Evolutionary conservation across 345 rosid genomes (phyloP), one percentile per base, ranked within the genome.

Genomic region (Triadica sebifera): DNA sequence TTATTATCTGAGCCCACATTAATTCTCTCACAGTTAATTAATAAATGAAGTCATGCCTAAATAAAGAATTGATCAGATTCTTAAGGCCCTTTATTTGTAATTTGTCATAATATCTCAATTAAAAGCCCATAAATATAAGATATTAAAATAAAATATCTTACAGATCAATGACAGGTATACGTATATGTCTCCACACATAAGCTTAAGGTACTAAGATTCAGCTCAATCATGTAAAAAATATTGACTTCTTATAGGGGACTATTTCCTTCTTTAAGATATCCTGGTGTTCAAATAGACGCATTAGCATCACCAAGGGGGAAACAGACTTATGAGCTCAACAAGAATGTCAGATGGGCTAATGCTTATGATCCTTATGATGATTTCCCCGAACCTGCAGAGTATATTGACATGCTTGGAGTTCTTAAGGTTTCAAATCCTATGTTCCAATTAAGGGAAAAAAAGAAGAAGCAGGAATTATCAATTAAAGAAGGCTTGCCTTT

Each of bases 331-430:
- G 97, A 91, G 81, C 53, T 94, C 84, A 94, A 92, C 81, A 94
- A 94, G 90, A 92, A 89, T 76, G 97, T 94, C 75, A 89, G 97
- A 69, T 94, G 97, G 97, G 97, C 97, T 25, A 75, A 81, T 82
- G 95, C n/a, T 47, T 94, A 90, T 77, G 98, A 94, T 77, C 89
- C 77, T 38, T 97, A 92, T 50, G 93, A 89, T 74, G 82, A 90
- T 66, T 94, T 87, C 85, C 97, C 98, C 12, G 95, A 92, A 5
- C 95, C 98, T 5, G 92, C 88, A 55, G 97, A 88, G 16, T 92
- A 88, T 29, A 85, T 87, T 9, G 97, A 94, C 87, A 89, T 91
- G 92, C 41, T 90, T 10, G 98, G 98, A 73, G 25, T 89, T 45
- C 85, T 92, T 64, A 94, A 88, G 97, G 98, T 94, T 71, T 41